Evolutionary conservation across 768 basidiomycete species (phyloP).

Genomic region (Mycena chlorophos): DNA sequence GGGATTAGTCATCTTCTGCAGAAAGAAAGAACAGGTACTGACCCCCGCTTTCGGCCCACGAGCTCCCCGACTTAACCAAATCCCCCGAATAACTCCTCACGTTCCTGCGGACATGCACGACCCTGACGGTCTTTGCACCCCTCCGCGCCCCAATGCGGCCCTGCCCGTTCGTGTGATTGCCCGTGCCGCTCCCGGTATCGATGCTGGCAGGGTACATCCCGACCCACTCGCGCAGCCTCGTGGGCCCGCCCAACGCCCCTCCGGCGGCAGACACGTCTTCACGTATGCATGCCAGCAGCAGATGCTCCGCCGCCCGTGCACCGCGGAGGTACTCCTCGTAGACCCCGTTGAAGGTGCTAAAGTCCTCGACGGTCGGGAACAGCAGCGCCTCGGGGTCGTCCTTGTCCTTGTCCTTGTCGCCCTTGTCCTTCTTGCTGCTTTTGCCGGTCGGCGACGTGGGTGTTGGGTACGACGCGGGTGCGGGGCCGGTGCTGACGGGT

Average conservation of each 20-base stretch:
- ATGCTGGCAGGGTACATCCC: slow-evolving; percentile 10
- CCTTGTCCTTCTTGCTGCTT: slow-evolving; percentile 1
- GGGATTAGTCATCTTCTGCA: slow-evolving; percentile 33
- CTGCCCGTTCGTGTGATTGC: slow-evolving; percentile 36
- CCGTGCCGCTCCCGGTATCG: slow-evolving; percentile 17
- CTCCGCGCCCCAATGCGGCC: slow-evolving; percentile 62
- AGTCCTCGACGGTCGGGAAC: slow-evolving; percentile 17
- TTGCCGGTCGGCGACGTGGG: slow-evolving; percentile 1
- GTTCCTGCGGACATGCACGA: slow-evolving; percentile 75
- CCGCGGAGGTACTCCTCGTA: slow-evolving; percentile 77
- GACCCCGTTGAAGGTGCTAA: slow-evolving; percentile 46
- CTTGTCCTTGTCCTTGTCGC: slow-evolving; percentile 4
- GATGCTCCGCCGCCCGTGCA: slow-evolving; percentile 87
- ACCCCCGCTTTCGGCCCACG: slow-evolving; percentile 42
- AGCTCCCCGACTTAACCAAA: slow-evolving; percentile 64
- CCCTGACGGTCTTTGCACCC: slow-evolving; percentile 75
- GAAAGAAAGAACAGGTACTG: not conserved
- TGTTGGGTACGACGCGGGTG: not conserved
- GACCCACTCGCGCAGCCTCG: slow-evolving; percentile 14
- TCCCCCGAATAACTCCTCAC: slow-evolving; percentile 88
- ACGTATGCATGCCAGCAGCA: slow-evolving; percentile 89
- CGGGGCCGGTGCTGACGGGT: not conserved
- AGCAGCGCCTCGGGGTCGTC: slow-evolving; percentile 22
- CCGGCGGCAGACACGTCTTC: slow-evolving; percentile 53
- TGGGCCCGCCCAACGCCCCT: slow-evolving; percentile 12